Percentiles rank a stretch among this genome's conserved stretches.
Evolutionary conservation across 192 early-diverging fungal species (phyloP).

Genomic region (Endogone sp.): DNA sequence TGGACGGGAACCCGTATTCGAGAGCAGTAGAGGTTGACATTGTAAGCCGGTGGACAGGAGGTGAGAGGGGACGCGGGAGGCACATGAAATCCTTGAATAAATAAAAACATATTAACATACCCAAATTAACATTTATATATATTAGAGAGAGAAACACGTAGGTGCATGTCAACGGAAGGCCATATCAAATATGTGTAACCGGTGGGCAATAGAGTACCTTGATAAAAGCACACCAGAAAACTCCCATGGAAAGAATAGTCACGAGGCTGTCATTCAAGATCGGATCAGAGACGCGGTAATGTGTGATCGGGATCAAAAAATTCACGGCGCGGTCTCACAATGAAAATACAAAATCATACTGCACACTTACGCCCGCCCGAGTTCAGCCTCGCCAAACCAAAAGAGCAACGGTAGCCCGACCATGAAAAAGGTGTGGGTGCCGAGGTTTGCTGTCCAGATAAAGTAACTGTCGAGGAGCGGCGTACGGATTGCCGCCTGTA

Average conservation of each 20-base stretch:
- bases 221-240: constrained; percentile 54
- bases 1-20: constrained; percentile 93
- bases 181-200: no score
- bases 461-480: constrained; percentile 62
- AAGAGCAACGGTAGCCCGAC: constrained; percentile 75
- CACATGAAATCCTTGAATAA: constrained; percentile 72
- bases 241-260: constrained; percentile 44
- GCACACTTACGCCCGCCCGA: constrained; percentile 48
- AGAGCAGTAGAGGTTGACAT: constrained; percentile 59
- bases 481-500: constrained; percentile 37
- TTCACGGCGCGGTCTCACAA: no score
- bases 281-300: background rate
- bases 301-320: no score
- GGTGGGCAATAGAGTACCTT: no score
- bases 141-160: background rate
- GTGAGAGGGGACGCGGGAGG: constrained; percentile 78
- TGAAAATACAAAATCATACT: background rate
- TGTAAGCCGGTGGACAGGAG: constrained; percentile 71
- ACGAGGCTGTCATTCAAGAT: constrained; percentile 8
- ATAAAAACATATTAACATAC: background rate
- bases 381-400: constrained; percentile 68
- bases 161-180: constrained; percentile 1
- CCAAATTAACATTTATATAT: background rate
- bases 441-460: constrained; percentile 68
- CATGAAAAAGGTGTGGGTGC: constrained; percentile 88